Evolutionary conservation across 2,329 filamentous ascomycete species (phyloP).

Genomic region (Ophiostoma triangulosporum): DNA sequence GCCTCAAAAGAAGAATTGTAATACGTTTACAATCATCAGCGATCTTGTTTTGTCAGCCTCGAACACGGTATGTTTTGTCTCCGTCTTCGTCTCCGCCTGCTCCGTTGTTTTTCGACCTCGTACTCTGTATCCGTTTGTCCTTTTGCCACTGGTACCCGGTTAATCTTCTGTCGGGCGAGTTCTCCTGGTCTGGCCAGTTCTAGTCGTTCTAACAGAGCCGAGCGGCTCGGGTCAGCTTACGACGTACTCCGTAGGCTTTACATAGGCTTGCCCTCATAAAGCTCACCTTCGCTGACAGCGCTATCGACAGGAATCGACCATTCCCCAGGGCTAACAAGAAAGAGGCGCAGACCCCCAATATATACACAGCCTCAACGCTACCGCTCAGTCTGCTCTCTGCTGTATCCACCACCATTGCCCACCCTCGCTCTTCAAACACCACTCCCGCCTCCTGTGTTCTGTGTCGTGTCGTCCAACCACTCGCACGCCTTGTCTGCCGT

Average conservation of each 20-base stretch:
- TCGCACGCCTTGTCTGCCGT: background rate
- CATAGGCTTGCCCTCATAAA: too few relatives aligned
- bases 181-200: background rate
- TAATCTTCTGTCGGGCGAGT: background rate
- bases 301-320: background rate
- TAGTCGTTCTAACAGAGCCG: background rate
- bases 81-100: background rate
- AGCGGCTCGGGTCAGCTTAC: background rate
- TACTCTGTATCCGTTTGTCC: background rate
- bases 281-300: too few relatives aligned
- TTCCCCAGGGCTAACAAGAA: background rate
- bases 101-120: background rate
- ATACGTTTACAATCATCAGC: background rate
- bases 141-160: background rate
- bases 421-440: background rate
- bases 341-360: slow-evolving; percentile 6
- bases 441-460: background rate
- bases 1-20: background rate
- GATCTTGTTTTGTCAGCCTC: background rate
- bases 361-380: slow-evolving; percentile 15
- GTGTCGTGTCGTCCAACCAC: background rate
- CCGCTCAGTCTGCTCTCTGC: background rate
- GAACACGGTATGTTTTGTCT: background rate
- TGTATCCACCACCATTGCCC: slow-evolving; percentile 2
- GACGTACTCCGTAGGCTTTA: background rate